phyloP scores from a whole-genome alignment of 2,329 filamentous ascomycete genomes.

The Apiospora aurea region DNA sequence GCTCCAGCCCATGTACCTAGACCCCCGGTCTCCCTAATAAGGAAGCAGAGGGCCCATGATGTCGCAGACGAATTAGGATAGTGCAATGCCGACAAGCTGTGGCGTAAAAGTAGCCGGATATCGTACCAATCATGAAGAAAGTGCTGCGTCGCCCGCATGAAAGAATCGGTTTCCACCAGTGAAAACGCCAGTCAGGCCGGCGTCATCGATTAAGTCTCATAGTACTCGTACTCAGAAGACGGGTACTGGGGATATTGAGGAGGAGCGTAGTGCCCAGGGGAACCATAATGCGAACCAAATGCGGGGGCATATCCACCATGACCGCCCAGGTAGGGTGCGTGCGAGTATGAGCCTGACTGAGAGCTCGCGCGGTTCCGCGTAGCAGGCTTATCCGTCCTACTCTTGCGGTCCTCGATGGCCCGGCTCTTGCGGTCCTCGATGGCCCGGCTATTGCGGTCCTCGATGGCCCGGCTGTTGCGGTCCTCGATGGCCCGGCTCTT shows the following conservation, averaged over 20 bases:
- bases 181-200: background rate
- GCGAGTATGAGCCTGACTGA: conserved; percentile 55
- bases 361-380: conserved; percentile 56
- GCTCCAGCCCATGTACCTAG: background rate
- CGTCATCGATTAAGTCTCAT: background rate
- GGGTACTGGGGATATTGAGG: conserved; percentile 4
- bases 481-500: conserved; percentile 41
- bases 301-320: conserved; percentile 32
- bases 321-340: conserved; percentile 28
- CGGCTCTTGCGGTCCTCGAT: background rate
- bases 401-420: conserved; percentile 28
- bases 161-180: background rate
- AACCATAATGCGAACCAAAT: conserved; percentile 16
- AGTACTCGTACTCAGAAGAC: conserved; percentile 5
- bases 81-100: conserved; percentile 17
- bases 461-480: conserved; percentile 36
- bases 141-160: background rate
- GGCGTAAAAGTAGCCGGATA: conserved; percentile 9
- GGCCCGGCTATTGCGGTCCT: conserved; percentile 46
- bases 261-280: conserved; percentile 14
- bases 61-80: conserved; percentile 12
- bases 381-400: conserved; percentile 51
- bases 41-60: background rate
- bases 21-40: background rate
- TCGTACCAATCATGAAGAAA: conserved; percentile 14